A percentile compares a stretch with the other conserved stretches of the same genome.
Conservation (phyloP, 768 basidiomycete species). For the Erythrobasidium yunnanense region DNA sequence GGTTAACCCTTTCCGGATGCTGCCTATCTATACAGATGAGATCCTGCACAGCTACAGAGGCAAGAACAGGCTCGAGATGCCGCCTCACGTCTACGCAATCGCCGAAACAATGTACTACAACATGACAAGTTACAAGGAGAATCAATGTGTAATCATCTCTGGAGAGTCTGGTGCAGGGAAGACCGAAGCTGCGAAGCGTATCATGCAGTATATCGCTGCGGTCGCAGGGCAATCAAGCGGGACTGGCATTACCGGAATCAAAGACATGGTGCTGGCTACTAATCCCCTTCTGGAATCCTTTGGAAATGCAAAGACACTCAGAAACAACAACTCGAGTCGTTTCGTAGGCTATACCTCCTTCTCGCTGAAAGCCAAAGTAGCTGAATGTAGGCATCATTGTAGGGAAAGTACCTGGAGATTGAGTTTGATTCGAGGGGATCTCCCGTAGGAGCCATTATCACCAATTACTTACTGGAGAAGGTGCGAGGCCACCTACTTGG, state of each 20-base stretch:
- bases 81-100: constrained; percentile 94
- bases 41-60: constrained; percentile 73
- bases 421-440: constrained; percentile 92
- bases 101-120: constrained; percentile 97
- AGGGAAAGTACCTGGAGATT: constrained; percentile 99
- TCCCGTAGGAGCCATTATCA: constrained; percentile 94
- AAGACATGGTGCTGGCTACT: constrained; percentile 98
- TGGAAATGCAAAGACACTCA: constrained; percentile 94
- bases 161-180: constrained; percentile 99
- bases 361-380: neutral
- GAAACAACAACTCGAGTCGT: constrained; percentile 77
- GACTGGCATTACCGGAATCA: constrained; percentile 72
- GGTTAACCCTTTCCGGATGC: constrained; percentile 96
- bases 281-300: constrained; percentile 96
- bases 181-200: constrained; percentile 96
- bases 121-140: constrained; percentile 98
- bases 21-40: constrained; percentile 84
- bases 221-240: constrained; percentile 56
- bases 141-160: constrained; percentile 98
- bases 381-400: neutral
- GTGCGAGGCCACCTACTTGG: constrained; percentile 47
- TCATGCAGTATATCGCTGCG: constrained; percentile 99
- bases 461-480: constrained; percentile 95
- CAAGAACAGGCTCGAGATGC: constrained; percentile 95
- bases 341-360: neutral